Percentiles rank a stretch among this genome's conserved stretches.
These are phyloP conservation scores for Thyridium curvatum DNA, from an alignment of 2,329 filamentous ascomycete species.

Conservation along the genomic window DNA sequence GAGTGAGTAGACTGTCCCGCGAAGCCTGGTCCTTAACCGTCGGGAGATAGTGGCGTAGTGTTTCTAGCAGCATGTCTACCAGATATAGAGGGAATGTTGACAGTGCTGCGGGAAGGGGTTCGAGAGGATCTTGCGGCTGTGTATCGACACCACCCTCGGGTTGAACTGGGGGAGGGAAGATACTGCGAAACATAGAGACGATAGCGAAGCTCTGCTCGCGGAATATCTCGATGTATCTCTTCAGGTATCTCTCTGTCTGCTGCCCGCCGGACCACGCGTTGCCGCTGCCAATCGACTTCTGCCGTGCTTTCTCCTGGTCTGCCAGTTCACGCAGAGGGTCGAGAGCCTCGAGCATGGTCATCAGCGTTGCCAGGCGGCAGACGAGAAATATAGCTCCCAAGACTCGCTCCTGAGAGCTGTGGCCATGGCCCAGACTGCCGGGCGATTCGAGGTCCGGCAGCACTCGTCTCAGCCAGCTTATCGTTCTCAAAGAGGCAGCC, in stretches of 20 bases:
- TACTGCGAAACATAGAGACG: slow-evolving; percentile 87
- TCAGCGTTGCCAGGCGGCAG: slow-evolving; percentile 74
- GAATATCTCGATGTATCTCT: slow-evolving; percentile 95
- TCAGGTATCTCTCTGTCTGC: slow-evolving; percentile 90
- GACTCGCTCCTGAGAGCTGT: slow-evolving; percentile 50
- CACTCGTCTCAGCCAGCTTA: slow-evolving; percentile 84
- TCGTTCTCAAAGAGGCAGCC: slow-evolving; percentile 81
- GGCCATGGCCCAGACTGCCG: slow-evolving; percentile 11
- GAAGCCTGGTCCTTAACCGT: slow-evolving; percentile 74
- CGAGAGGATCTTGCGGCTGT: slow-evolving; percentile 32
- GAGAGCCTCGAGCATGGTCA: slow-evolving; percentile 73
- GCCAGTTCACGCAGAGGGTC: slow-evolving; percentile 83
- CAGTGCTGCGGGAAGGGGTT: slow-evolving; percentile 66
- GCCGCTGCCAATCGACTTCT: slow-evolving; percentile 30
- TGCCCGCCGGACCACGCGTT: slow-evolving; percentile 64
- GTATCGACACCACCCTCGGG: slow-evolving; percentile 6
- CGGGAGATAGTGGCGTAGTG: slow-evolving; percentile 69
- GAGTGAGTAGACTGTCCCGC: slow-evolving; percentile 82
- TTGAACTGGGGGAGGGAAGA: slow-evolving; percentile 58
- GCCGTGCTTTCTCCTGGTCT: slow-evolving; percentile 66
- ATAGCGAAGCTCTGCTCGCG: slow-evolving; percentile 96
- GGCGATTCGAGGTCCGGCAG: slow-evolving; percentile 65
- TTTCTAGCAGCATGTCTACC: slow-evolving; percentile 73
- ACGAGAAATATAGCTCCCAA: slow-evolving; percentile 82
- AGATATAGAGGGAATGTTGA: slow-evolving; percentile 81